Percentiles rank a stretch among this genome's conserved stretches.
These are phyloP conservation scores for Solanum medicagineum DNA, from an alignment of 257 asterid species.

Conservation along the genomic window DNA sequence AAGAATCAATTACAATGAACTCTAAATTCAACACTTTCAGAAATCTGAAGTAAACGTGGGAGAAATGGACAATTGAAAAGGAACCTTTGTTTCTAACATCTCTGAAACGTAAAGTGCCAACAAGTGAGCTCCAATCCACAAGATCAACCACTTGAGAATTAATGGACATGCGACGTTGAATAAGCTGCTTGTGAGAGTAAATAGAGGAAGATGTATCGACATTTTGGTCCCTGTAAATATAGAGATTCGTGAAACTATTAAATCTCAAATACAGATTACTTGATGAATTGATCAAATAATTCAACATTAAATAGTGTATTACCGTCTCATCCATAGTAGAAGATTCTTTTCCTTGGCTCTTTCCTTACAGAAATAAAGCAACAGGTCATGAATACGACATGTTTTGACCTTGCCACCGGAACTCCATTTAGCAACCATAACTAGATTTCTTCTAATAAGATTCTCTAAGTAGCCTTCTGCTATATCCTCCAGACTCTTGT, in stretches of 20 bases:
- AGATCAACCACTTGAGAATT: neutral
- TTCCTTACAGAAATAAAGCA: conserved; percentile 3
- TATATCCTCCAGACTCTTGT: conserved; percentile 7
- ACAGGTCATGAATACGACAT: conserved; percentile 6
- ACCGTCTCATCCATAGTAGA: neutral
- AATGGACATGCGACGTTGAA: neutral
- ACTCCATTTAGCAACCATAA: neutral
- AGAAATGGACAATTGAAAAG: neutral
- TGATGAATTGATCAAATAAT: neutral
- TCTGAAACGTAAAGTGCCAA: neutral
- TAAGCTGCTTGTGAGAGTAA: neutral
- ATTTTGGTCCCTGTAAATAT: neutral
- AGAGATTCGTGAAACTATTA: neutral
- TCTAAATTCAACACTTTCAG: neutral
- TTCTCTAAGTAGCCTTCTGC: conserved; percentile 14
- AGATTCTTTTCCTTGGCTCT: conserved; percentile 2
- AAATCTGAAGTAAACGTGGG: neutral
- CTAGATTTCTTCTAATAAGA: conserved; percentile 5
- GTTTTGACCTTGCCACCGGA: conserved; percentile 4
- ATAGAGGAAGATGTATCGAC: neutral
- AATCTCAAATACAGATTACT: neutral
- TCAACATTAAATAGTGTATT: neutral
- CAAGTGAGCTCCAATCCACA: neutral
- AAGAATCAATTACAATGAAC: neutral
- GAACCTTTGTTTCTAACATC: neutral